Conservation (phyloP, 306 rosid genomes). For the Glycyrrhiza uralensis region DNA sequence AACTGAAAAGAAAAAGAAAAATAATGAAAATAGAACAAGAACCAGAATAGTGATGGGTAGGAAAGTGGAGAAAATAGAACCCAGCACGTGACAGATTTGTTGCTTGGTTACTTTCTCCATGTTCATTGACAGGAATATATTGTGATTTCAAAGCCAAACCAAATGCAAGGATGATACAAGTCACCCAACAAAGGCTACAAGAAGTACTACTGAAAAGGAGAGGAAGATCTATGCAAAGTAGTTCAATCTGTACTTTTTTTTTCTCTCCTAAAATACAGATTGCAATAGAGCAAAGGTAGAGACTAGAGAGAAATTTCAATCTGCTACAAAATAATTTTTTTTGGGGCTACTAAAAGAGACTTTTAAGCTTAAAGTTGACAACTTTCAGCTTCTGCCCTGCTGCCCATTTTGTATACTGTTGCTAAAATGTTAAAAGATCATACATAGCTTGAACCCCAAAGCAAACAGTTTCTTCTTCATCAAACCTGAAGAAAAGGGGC, state of each 20-base stretch:
- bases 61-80: constrained; percentile 17
- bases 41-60: constrained; percentile 17
- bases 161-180: too few species aligned
- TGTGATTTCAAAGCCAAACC: too few species aligned
- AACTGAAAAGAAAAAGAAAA: constrained; percentile 28
- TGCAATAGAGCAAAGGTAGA: too few species aligned
- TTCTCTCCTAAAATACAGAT: too few species aligned
- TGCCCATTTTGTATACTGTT: constrained; percentile 4
- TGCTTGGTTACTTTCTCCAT: constrained; percentile 46
- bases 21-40: constrained; percentile 30
- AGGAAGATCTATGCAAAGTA: neutral
- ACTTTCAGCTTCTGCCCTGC: neutral
- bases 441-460: neutral
- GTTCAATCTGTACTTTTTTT: too few species aligned
- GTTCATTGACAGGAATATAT: constrained; percentile 3
- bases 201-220: too few species aligned
- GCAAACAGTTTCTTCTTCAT: neutral
- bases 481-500: too few species aligned
- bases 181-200: too few species aligned
- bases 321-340: neutral
- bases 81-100: constrained; percentile 10
- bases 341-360: too few species aligned
- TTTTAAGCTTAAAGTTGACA: neutral
- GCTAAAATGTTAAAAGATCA: constrained; percentile 15
- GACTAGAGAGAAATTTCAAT: neutral